Conservation (phyloP, 257 asterid genomes). For the Voacanga thouarsii region DNA sequence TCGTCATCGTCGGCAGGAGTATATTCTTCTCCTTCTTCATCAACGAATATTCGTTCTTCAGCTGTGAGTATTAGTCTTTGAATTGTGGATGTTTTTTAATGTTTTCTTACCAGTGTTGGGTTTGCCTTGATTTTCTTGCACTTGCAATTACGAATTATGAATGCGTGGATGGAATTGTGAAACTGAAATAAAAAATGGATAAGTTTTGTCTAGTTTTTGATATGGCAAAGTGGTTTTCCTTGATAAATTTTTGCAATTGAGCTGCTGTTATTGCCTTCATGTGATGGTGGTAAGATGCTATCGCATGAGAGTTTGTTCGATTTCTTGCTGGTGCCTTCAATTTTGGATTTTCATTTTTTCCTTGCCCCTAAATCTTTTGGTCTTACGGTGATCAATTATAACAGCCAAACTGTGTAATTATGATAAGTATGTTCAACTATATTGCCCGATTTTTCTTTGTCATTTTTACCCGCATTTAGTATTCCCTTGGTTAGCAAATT, state of each 20-base stretch:
- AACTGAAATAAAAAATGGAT: not conserved
- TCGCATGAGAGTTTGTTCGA: not conserved
- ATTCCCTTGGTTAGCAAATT: not conserved
- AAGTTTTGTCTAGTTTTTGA: not conserved
- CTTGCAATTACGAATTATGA: not conserved
- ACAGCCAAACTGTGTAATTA: not conserved
- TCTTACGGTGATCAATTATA: not conserved
- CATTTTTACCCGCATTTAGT: not conserved
- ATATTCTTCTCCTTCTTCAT: slow-evolving; percentile 17
- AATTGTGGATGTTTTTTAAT: not conserved
- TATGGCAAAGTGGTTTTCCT: no score
- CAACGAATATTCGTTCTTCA: slow-evolving; percentile 43
- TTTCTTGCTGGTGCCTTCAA: not conserved
- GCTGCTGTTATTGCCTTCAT: not conserved
- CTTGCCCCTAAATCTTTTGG: not conserved
- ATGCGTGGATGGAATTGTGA: not conserved
- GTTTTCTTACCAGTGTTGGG: not conserved
- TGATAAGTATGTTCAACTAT: not conserved
- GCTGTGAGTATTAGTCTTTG: slow-evolving; percentile 42
- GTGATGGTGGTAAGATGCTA: not conserved
- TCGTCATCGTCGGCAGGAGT: slow-evolving; percentile 23
- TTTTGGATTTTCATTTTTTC: not conserved
- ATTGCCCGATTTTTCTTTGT: not conserved
- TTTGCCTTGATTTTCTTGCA: not conserved
- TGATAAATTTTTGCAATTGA: not conserved